Conservation (phyloP, 2,329 filamentous ascomycete genomes). For the Pyrenochaeta sp. region DNA sequence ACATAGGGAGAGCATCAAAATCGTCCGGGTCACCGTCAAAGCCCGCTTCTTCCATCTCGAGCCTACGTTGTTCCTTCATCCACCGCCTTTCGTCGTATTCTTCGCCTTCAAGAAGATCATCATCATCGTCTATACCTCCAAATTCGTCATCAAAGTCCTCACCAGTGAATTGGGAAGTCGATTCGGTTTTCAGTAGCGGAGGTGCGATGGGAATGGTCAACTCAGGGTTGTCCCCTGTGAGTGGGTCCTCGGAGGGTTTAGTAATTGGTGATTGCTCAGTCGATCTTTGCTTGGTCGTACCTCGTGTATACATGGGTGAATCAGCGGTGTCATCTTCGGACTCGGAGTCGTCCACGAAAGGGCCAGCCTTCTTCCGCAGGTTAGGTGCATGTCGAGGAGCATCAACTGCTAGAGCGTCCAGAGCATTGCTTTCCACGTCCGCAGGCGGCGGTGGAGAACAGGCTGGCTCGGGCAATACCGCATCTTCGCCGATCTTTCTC, state of each 20-base stretch:
- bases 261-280: slow-evolving; percentile 22
- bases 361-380: slow-evolving; percentile 58
- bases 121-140: slow-evolving; percentile 69
- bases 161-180: slow-evolving; percentile 55
- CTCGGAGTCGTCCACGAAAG: slow-evolving; percentile 77
- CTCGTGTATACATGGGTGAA: slow-evolving; percentile 22
- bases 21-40: slow-evolving; percentile 59
- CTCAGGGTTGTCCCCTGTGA: slow-evolving; percentile 15
- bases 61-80: slow-evolving; percentile 74
- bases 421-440: slow-evolving; percentile 12
- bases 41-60: slow-evolving; percentile 61
- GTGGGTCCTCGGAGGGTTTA: slow-evolving; percentile 31
- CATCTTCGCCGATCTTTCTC: slow-evolving; percentile 48
- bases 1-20: slow-evolving; percentile 54
- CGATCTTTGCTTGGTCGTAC: slow-evolving; percentile 28
- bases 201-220: slow-evolving; percentile 14
- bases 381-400: slow-evolving; percentile 16
- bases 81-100: slow-evolving; percentile 65
- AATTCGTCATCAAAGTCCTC: slow-evolving; percentile 62
- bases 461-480: slow-evolving; percentile 50
- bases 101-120: slow-evolving; percentile 64
- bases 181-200: slow-evolving; percentile 54
- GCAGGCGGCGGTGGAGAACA: slow-evolving; percentile 39
- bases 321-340: slow-evolving; percentile 57
- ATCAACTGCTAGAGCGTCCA: slow-evolving; percentile 13